Evolutionary conservation across 306 rosid species (phyloP), one percentile per base, ranked within the genome.

Genomic region (Lablab purpureus): DNA sequence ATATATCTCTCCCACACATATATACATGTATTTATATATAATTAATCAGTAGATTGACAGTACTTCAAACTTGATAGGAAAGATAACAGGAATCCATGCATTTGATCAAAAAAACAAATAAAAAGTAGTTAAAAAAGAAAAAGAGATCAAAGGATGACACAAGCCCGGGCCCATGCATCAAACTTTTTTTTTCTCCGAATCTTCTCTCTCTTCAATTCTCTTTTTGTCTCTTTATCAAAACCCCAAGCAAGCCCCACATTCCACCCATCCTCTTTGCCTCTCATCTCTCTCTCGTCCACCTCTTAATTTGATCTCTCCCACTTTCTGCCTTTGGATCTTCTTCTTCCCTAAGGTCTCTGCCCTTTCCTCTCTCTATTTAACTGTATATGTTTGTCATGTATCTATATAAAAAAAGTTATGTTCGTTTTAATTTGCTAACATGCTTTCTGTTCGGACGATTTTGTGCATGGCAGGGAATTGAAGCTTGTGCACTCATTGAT

Each of bases 151-250:
- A 58, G 47, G 73, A 85, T 80, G 91, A 70, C 77, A 81, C 14
- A 58, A 74, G 43, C 55, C 34, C 18, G 12, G 45, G 45, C 45
- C 45, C 3, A 40, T 40, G 13, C 54, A 8, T 41, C 75, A 52
- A 14, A 30, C 60, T 70, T 58, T 54, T 76, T 27, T 76, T 83
- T 56, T 22, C 71, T 73, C 19, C 58, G 34, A 36, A 76, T 30
- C 45, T 67, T 80, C 82, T 79, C 84, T 72, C 67, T 82, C 70
- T 60, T 7, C 5, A 10, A 11, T 76, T 83, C 80, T 66, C 89
- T 86, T 88, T 92, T 90, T 90, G 90, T 90, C 77, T 90, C 93
- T 83, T 88, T 88, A 86, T 88, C 84, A 87, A 87, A 92, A 84
- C 92, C 93, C 92, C 87, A 85, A 84, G 83, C 91, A 90, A 87